A percentile compares a stretch with the other conserved stretches of the same genome.
phyloP scores from a whole-genome alignment of 2,329 filamentous ascomycete species.

The Penicillium thymicola region DNA sequence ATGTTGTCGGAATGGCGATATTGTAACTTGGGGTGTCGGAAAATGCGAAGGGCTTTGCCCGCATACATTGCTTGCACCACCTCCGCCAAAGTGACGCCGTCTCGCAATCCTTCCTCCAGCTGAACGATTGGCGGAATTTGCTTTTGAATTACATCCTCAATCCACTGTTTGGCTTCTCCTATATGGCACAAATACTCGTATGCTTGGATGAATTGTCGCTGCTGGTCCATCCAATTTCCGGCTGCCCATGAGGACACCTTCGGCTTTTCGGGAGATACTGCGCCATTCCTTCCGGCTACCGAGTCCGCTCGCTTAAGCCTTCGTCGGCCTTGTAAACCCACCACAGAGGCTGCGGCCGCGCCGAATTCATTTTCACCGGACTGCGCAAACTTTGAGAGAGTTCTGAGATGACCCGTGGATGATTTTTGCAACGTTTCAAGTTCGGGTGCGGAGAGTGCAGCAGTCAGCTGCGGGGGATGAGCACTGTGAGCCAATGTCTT shows the following conservation, averaged over 20 bases:
- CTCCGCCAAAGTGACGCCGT: slow-evolving; percentile 92
- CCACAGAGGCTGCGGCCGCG: slow-evolving; percentile 76
- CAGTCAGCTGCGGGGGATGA: slow-evolving; percentile 32
- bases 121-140: slow-evolving; percentile 89
- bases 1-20: slow-evolving; percentile 98
- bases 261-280: slow-evolving; percentile 46
- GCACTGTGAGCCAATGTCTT: slow-evolving; percentile 30
- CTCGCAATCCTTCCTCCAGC: slow-evolving; percentile 83
- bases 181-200: slow-evolving; percentile 99
- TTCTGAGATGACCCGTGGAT: slow-evolving; percentile 82
- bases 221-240: slow-evolving; percentile 98
- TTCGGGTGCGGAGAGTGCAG: slow-evolving; percentile 64
- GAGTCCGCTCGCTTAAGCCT: slow-evolving; percentile 70
- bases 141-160: slow-evolving; percentile 83
- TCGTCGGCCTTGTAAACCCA: slow-evolving; percentile 78
- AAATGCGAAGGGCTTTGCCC: slow-evolving; percentile 73
- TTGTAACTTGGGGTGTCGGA: slow-evolving; percentile 78
- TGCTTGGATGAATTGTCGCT: slow-evolving; percentile 90
- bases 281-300: slow-evolving; percentile 49
- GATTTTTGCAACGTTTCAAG: slow-evolving; percentile 81
- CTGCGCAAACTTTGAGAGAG: slow-evolving; percentile 78
- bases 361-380: slow-evolving; percentile 70
- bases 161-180: slow-evolving; percentile 98
- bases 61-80: slow-evolving; percentile 87
- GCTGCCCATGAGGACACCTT: slow-evolving; percentile 70